Conservation (phyloP, 192 early-diverging fungal genomes). For the Coemansia sp. region DNA sequence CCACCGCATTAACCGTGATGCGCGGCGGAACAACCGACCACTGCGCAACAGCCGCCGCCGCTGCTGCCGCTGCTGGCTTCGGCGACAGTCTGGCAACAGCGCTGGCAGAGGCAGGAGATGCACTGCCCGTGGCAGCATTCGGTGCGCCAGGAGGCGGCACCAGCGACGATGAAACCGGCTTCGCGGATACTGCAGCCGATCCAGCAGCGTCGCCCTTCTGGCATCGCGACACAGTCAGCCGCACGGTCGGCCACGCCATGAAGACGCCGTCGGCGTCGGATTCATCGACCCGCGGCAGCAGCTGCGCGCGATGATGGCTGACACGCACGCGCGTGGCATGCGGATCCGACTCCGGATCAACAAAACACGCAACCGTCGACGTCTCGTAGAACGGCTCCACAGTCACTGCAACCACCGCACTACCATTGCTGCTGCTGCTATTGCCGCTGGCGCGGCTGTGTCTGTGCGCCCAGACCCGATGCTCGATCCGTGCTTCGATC, state of each 20-base stretch:
- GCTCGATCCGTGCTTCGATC: conserved; percentile 47
- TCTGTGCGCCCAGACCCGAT: conserved; percentile 41
- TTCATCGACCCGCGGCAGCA: conserved; percentile 26
- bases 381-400: conserved; percentile 33
- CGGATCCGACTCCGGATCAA: conserved; percentile 49
- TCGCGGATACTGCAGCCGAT: background rate
- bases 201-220: background rate
- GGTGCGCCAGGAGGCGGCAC: background rate
- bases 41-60: conserved; percentile 5
- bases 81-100: background rate
- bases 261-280: conserved; percentile 6
- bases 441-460: background rate
- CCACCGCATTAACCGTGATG: conserved; percentile 27
- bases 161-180: background rate
- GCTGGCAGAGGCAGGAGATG: background rate
- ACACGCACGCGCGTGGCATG: conserved; percentile 49
- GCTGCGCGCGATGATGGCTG: conserved; percentile 29
- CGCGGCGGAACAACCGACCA: conserved; percentile 48
- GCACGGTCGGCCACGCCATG: conserved; percentile 42
- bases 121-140: background rate
- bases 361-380: conserved; percentile 39
- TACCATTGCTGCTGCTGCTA: conserved; percentile 1
- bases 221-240: conserved; percentile 15
- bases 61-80: background rate
- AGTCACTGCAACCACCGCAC: conserved; percentile 14